phyloP scores from a whole-genome alignment of 1,139 yeast genomes.

The Yamadazyma sp. region DNA sequence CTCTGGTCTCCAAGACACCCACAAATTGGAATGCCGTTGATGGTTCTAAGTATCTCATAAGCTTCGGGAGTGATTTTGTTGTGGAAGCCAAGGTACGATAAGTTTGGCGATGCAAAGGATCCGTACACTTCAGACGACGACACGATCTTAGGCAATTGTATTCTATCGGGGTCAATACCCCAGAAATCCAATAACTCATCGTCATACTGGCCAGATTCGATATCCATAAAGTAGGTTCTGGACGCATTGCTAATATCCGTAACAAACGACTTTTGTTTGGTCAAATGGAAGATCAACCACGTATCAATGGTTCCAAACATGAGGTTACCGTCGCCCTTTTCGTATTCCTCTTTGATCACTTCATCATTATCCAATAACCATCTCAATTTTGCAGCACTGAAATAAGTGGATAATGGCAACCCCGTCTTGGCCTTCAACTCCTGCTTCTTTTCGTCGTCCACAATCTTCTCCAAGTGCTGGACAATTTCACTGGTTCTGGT shows the following conservation, averaged over 20 bases:
- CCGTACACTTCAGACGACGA: constrained; percentile 84
- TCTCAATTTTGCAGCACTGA: constrained; percentile 85
- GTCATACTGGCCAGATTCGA: constrained; percentile 75
- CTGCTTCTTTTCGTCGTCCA: constrained; percentile 58
- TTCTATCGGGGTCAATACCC: constrained; percentile 70
- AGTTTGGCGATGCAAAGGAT: constrained; percentile 59
- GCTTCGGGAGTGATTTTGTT: constrained; percentile 53
- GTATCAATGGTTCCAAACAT: constrained; percentile 95
- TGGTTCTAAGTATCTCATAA: constrained; percentile 47
- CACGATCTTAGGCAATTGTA: constrained; percentile 75
- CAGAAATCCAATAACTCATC: constrained; percentile 73
- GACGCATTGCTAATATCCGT: constrained; percentile 92
- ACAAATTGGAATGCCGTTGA: constrained; percentile 69
- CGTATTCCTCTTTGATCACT: constrained; percentile 68
- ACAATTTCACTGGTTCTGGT: constrained; percentile 81
- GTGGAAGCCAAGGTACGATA: constrained; percentile 50
- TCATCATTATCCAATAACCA: constrained; percentile 87
- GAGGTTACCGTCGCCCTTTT: constrained; percentile 66
- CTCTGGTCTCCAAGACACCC: constrained; percentile 96
- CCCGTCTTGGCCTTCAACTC: constrained; percentile 72
- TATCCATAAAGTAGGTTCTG: constrained; percentile 87
- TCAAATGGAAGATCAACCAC: constrained; percentile 87
- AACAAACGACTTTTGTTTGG: constrained; percentile 68
- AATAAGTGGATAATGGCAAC: constrained; percentile 85
- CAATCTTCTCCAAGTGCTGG: constrained; percentile 57